These are phyloP conservation scores for Euptelea pleiosperma DNA, from an alignment of 164 flowering plant species.

Conservation along the genomic window DNA sequence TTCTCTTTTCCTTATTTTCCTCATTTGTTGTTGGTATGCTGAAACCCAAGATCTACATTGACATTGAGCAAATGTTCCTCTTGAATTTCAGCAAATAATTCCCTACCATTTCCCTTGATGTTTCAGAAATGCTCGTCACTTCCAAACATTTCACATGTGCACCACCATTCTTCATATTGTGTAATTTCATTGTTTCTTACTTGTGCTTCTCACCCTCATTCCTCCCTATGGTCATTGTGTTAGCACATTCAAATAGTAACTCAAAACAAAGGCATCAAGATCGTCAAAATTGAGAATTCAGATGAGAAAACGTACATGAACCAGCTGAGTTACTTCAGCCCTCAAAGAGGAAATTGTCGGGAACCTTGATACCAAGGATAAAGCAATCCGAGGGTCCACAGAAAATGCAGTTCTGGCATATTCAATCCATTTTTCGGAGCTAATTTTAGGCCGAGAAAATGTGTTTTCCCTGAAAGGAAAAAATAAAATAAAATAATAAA, in stretches of 20 bases:
- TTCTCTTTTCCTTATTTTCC: too few relatives aligned
- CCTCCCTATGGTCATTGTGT: background rate
- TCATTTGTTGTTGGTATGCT: too few relatives aligned
- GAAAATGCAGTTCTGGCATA: constrained; percentile 87
- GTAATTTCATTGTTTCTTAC: background rate
- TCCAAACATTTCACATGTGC: too few relatives aligned
- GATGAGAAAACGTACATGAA: constrained; percentile 53
- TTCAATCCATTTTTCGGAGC: constrained; percentile 92
- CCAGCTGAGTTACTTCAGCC: constrained; percentile 76
- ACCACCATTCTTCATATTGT: background rate
- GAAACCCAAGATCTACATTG: too few relatives aligned
- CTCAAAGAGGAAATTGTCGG: constrained; percentile 57
- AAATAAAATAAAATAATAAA: background rate
- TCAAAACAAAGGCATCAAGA: background rate
- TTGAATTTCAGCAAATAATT: too few relatives aligned
- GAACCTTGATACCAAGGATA: constrained; percentile 75
- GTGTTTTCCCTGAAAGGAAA: constrained; percentile 53
- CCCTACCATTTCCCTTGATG: too few relatives aligned
- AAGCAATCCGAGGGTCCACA: constrained; percentile 90
- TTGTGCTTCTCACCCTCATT: constrained; percentile 4
- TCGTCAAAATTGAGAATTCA: background rate
- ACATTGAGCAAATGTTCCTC: too few relatives aligned
- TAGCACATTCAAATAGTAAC: background rate
- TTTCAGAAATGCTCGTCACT: too few relatives aligned
- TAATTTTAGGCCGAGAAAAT: constrained; percentile 59